Evolutionary conservation across 306 rosid species (phyloP).

Genomic region (Castanopsis chinensis): DNA sequence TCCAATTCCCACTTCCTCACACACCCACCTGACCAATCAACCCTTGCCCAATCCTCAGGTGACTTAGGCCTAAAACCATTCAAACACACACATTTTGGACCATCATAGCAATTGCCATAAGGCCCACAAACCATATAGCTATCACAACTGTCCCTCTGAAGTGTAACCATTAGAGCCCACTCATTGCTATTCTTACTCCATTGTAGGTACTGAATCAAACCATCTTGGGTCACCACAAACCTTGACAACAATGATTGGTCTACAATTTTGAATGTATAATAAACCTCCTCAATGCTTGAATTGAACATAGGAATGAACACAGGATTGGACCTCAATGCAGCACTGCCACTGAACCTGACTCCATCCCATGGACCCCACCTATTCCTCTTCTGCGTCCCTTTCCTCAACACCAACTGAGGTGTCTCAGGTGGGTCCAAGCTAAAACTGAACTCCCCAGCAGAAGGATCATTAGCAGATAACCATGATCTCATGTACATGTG

Average conservation of each 20-base stretch:
- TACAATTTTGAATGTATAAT: conserved; percentile 3
- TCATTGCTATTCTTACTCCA: background rate
- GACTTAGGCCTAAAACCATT: conserved; percentile 25
- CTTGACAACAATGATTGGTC: conserved; percentile 3
- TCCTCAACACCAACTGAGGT: conserved; percentile 20
- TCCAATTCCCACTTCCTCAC: conserved; percentile 12
- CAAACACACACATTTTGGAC: conserved; percentile 18
- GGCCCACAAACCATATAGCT: conserved; percentile 22
- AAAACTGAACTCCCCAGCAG: conserved; percentile 14
- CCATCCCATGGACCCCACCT: conserved; percentile 38
- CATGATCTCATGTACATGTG: conserved; percentile 19
- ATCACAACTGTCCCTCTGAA: conserved; percentile 22
- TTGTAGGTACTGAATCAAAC: background rate
- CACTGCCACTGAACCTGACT: conserved; percentile 21
- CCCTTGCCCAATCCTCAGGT: conserved; percentile 20
- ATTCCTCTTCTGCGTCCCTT: background rate
- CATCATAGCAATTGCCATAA: conserved; percentile 11
- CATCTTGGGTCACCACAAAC: conserved; percentile 18
- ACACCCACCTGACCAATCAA: conserved; percentile 23
- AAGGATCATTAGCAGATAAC: conserved; percentile 3
- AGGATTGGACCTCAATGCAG: conserved; percentile 10
- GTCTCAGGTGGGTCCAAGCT: conserved; percentile 14
- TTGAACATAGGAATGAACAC: conserved; percentile 13
- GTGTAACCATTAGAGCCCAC: background rate
- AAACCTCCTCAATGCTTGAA: conserved; percentile 15